A percentile compares a stretch with the other conserved stretches of the same genome.
Evolutionary conservation across 495 filamentous ascomycete species (phyloP).

Genomic region (Trichoderma reesei): DNA sequence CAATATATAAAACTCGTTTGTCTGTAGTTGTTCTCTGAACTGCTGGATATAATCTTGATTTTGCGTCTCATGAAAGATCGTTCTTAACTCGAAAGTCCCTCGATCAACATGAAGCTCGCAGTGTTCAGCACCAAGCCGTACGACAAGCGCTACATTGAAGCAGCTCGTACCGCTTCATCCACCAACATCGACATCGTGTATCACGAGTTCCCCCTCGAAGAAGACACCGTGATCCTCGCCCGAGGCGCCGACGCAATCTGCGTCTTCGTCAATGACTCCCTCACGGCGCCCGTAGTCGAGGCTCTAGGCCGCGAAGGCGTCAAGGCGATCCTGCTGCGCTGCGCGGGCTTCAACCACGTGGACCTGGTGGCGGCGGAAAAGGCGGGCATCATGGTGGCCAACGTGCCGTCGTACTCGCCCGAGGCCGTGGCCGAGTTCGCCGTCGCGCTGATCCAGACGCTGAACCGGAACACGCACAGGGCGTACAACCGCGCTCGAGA

Average conservation of each 20-base stretch:
- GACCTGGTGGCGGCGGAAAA: constrained; percentile 45
- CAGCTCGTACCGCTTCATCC: constrained; percentile 19
- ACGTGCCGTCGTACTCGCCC: constrained; percentile 59
- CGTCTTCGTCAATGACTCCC: constrained; percentile 61
- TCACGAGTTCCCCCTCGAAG: constrained; percentile 47
- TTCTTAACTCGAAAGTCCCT: neutral
- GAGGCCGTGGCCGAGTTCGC: constrained; percentile 67
- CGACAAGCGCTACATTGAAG: constrained; percentile 42
- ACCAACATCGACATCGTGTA: constrained; percentile 33
- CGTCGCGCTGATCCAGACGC: constrained; percentile 54
- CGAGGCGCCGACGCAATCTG: constrained; percentile 48
- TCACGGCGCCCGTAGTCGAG: constrained; percentile 40
- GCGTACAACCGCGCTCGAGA: constrained; percentile 64
- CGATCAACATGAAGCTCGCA: constrained; percentile 41
- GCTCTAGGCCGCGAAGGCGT: constrained; percentile 39
- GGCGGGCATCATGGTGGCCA: constrained; percentile 53
- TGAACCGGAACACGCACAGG: constrained; percentile 62
- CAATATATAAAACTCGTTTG: too few species aligned
- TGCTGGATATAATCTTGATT: neutral
- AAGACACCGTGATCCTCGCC: constrained; percentile 48
- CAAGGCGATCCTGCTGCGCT: constrained; percentile 52
- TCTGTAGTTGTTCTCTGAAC: too few species aligned
- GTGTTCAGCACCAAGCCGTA: constrained; percentile 56
- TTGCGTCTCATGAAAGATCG: neutral
- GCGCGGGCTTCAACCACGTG: constrained; percentile 64